Base-by-base conservation (phyloP, 2,329 filamentous ascomycete genomes). In the Neofusicoccum ribis region DNA sequence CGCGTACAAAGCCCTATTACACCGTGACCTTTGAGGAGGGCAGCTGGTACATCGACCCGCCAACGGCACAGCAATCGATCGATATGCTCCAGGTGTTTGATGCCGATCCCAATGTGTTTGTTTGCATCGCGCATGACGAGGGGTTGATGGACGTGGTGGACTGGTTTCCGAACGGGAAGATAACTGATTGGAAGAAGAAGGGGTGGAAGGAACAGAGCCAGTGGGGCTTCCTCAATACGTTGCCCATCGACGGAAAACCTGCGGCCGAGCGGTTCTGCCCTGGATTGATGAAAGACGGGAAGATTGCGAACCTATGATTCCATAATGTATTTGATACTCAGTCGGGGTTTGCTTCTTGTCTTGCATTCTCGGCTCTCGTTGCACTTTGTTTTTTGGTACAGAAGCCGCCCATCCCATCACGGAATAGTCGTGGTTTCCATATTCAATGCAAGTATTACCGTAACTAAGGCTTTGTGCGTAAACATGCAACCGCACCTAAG, bases 121-220 rank as follows among this genome's bases (percentile, higher is more conserved):
- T 74, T 2, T 67, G 72, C 46, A 70, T 74, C 31, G 70, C 73
- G 37, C 73, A 74, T 61, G 73, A 74, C 59, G 66, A 68, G 8
- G 70, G 70, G 12, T 66, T 74, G 3, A 60, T 67, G 58, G 70
- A 70, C 64, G 69, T 70, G 3, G 67, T 74, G 4, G 68, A 71
- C 3, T 69, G 69, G 52, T 74, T 72, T 41, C 72, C 72, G 11
- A 67, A 68, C 9, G 63, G 63, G 8, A 61, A 60, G 15, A 39
- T 72, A 17, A 72, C 73, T 65, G 66, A 66, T 5, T 74, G 72
- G 71, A 72, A 70, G 60, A 65, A 68, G n/a, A 70, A 67, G 27
- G 69, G 68, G 14, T 73, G 70, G 68, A 71, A 70, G 14, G 67
- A 67, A 34, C 69, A 67, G 8, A 54, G 70, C 17, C 70, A 67